Evolutionary conservation across 495 filamentous ascomycete species (phyloP), one percentile per base, ranked within the genome.

Genomic region (Aspergillus indologenus): DNA sequence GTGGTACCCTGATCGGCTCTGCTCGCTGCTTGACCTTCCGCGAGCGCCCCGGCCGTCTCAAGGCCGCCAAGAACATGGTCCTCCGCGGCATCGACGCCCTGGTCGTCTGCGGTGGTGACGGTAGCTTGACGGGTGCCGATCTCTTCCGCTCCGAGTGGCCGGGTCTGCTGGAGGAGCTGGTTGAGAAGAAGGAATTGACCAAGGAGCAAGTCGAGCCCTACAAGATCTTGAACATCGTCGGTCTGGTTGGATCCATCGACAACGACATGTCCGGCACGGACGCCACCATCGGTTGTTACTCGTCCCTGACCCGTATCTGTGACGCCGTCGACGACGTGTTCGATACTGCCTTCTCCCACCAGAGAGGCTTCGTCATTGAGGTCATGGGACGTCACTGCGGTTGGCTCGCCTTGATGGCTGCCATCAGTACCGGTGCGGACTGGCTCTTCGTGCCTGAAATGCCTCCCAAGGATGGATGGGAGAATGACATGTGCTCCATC

Each of bases 321-420:
- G 87, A 96, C 68, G 87, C 91, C 50, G 88, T 99, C 22, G 95
- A 99, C 74, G 90, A 89, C 71, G 96, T 99, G 61, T 96, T 98
- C 71, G 91, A 94, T 31, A 99, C 95, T 1, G 95, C 95, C 7
- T 90, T 86, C 42, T 96, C 91, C n/a, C 95, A 98, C 75, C 96
- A 96, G 56, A 81, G 95, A 63, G 95, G 95, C 43, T 99, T 99
- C 72, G 93, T 99, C 26, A 88, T 99, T 64, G 95, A 98, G 71
- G 95, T 98, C 49, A 99, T 99, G 95, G 95, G 95, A n/a, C 84
- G 95, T 56, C 93, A 98, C 75, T 99, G 95, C 67, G 95, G 95
- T 44, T 99, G 95, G 95, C 78, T 99, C 52, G 95, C 94, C 45
- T 79, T 99, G 47, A 97, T 97, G 92, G 89, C 95, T 14, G 94